Conservation (phyloP, 2,329 filamentous ascomycete genomes). For the Dactylellina sp. region DNA sequence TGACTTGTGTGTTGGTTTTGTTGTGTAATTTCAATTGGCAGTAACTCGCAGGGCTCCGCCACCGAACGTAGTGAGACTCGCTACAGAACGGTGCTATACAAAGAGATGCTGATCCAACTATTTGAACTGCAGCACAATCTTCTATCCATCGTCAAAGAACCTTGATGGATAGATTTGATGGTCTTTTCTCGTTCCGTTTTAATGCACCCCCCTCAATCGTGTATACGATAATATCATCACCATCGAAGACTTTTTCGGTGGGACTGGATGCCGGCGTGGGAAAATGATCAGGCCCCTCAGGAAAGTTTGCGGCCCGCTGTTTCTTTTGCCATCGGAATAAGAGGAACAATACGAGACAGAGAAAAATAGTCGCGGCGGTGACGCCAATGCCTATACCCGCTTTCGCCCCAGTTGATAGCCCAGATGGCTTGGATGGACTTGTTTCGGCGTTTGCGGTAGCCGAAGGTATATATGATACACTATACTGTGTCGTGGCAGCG, state of each 20-base stretch:
- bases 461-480: not conserved
- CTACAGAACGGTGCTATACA: too few species aligned
- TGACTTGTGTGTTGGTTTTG: too few species aligned
- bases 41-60: too few species aligned
- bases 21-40: too few species aligned
- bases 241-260: slow-evolving; percentile 25
- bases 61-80: too few species aligned
- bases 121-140: too few species aligned
- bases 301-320: slow-evolving; percentile 25
- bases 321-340: slow-evolving; percentile 32
- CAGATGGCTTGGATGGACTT: not conserved
- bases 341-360: not conserved
- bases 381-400: slow-evolving; percentile 25
- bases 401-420: slow-evolving; percentile 24
- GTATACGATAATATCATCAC: slow-evolving; percentile 29
- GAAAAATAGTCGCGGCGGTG: not conserved
- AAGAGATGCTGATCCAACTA: too few species aligned
- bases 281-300: slow-evolving; percentile 39
- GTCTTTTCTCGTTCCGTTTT: slow-evolving; percentile 30
- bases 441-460: not conserved
- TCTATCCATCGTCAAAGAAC: too few species aligned
- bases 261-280: slow-evolving; percentile 27
- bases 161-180: not conserved
- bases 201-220: slow-evolving; percentile 33
- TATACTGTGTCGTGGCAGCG: not conserved